These are phyloP conservation scores for Cruciata laevipes DNA, from an alignment of 257 asterid species.

Conservation along the genomic window DNA sequence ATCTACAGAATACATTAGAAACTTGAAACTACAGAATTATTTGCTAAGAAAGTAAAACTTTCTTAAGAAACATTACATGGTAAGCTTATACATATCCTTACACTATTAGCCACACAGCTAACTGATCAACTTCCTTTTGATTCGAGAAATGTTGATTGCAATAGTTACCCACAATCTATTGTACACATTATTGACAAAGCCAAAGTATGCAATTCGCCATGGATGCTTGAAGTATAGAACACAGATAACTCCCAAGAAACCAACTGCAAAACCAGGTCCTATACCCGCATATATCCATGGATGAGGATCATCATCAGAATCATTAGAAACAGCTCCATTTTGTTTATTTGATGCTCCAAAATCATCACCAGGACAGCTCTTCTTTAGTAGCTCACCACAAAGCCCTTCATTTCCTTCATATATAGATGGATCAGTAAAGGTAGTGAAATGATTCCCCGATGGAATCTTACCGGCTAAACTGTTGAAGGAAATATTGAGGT, in stretches of 20 bases:
- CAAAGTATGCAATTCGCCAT: slow-evolving; percentile 2
- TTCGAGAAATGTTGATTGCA: not conserved
- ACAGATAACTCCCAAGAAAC: slow-evolving; percentile 15
- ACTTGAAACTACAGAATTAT: too few species aligned
- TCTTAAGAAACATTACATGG: too few species aligned
- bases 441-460: not conserved
- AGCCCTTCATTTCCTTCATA: not conserved
- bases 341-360: not conserved
- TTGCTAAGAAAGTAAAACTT: too few species aligned
- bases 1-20: too few species aligned
- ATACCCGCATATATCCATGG: slow-evolving; percentile 9
- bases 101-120: not conserved
- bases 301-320: too few species aligned
- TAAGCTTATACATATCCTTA: too few species aligned
- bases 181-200: not conserved
- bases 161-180: not conserved
- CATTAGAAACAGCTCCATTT: not conserved
- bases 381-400: not conserved
- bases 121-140: not conserved
- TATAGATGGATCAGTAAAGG: not conserved
- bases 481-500: slow-evolving; percentile 19
- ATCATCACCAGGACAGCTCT: not conserved
- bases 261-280: slow-evolving; percentile 24
- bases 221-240: not conserved
- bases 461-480: not conserved